These are phyloP conservation scores for Lachnellula occidentalis DNA, from an alignment of 2,329 filamentous ascomycete species.

Conservation along the genomic window DNA sequence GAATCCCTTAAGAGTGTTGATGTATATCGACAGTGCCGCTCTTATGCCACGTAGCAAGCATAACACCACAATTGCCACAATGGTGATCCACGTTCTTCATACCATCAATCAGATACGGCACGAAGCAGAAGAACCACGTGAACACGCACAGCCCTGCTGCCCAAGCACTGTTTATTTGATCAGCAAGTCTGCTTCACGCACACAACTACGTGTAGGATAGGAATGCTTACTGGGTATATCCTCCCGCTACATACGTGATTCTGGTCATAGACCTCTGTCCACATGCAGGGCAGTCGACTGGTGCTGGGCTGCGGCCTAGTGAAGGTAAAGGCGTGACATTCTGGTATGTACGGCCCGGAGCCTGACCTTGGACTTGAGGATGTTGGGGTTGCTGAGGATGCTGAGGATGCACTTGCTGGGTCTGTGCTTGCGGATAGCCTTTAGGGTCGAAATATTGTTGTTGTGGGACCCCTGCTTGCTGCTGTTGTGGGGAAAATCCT, in stretches of 20 bases:
- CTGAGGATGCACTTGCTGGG: slow-evolving; percentile 1
- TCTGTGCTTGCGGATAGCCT: neutral
- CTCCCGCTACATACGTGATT: slow-evolving; percentile 4
- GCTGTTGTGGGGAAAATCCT: no score
- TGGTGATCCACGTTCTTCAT: slow-evolving; percentile 11
- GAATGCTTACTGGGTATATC: slow-evolving; percentile 7
- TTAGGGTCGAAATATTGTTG: no score
- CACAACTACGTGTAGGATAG: neutral
- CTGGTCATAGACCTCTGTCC: slow-evolving; percentile 12
- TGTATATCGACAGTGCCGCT: slow-evolving; percentile 10
- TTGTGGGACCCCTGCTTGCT: no score
- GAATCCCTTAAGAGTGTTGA: neutral
- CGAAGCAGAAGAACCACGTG: slow-evolving; percentile 2
- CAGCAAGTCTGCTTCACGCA: no score
- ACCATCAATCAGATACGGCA: slow-evolving; percentile 9
- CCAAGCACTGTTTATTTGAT: slow-evolving; percentile 4
- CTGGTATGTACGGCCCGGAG: slow-evolving; percentile 4
- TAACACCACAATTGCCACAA: slow-evolving; percentile 8
- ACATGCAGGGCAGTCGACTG: slow-evolving; percentile 16
- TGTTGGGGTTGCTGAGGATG: neutral
- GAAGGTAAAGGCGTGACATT: slow-evolving; percentile 13
- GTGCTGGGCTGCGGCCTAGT: slow-evolving; percentile 9
- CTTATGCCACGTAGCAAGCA: slow-evolving; percentile 11
- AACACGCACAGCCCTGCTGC: slow-evolving; percentile 7
- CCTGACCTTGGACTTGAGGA: neutral